Percentiles rank a stretch among this genome's conserved stretches.
Conservation (phyloP, 257 asterid species). For the Solanum acaule region DNA sequence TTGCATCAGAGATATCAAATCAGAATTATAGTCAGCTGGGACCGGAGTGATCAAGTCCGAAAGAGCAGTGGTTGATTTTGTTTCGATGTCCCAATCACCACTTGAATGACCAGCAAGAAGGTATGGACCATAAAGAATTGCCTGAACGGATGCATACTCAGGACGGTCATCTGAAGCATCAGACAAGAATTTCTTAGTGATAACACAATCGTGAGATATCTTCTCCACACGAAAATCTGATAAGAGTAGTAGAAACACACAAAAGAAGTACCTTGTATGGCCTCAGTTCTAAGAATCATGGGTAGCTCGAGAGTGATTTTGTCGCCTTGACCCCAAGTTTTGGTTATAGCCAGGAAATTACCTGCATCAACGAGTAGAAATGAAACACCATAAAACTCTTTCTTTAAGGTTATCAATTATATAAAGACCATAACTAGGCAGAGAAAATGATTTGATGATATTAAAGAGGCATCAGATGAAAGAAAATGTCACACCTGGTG, state of each 20-base stretch:
- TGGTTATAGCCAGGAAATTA: slow-evolving; percentile 37
- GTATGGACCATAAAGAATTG: slow-evolving; percentile 85
- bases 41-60: slow-evolving; percentile 54
- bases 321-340: slow-evolving; percentile 56
- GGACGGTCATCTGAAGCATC: slow-evolving; percentile 55
- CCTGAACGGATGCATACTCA: slow-evolving; percentile 54
- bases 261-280: slow-evolving; percentile 49
- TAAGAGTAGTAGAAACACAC: neutral
- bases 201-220: neutral
- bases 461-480: neutral
- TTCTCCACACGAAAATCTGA: neutral
- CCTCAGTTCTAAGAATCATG: slow-evolving; percentile 54
- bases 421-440: neutral
- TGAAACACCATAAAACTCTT: neutral
- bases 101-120: slow-evolving; percentile 66
- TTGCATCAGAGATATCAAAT: slow-evolving; percentile 57
- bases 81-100: slow-evolving; percentile 62
- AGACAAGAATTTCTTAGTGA: neutral
- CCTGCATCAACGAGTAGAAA: slow-evolving; percentile 36
- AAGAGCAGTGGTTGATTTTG: slow-evolving; percentile 23
- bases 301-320: slow-evolving; percentile 59
- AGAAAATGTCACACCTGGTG: slow-evolving; percentile 36
- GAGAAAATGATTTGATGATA: neutral
- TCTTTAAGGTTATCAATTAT: neutral
- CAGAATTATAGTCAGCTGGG: slow-evolving; percentile 31